Percentiles rank a stretch among this genome's conserved stretches.
Evolutionary conservation across 345 rosid species (phyloP).

Genomic region (Murraya koenigii): DNA sequence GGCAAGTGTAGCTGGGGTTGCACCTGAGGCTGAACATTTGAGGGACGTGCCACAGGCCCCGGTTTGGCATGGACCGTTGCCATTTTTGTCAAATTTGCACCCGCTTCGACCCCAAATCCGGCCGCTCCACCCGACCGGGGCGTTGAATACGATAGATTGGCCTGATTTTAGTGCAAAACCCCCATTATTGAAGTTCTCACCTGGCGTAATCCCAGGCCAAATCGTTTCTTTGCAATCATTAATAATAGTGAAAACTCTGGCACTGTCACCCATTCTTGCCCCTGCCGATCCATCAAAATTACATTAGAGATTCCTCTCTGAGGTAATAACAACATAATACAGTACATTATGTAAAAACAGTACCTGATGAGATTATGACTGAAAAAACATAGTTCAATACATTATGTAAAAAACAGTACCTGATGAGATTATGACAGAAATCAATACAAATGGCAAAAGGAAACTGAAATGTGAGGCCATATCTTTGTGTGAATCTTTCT

Average conservation of each 20-base stretch:
- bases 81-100: conserved; percentile 59
- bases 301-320: neutral
- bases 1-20: conserved; percentile 73
- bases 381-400: conserved; percentile 30
- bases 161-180: conserved; percentile 61
- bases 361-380: conserved; percentile 44
- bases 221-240: conserved; percentile 63
- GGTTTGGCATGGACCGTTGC: conserved; percentile 68
- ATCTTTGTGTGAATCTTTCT: neutral
- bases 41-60: conserved; percentile 67
- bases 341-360: neutral
- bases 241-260: conserved; percentile 64
- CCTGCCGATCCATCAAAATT: conserved; percentile 29
- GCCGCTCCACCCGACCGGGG: conserved; percentile 80
- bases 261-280: conserved; percentile 31
- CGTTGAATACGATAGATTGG: conserved; percentile 50
- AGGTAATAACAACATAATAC: neutral
- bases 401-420: conserved; percentile 31
- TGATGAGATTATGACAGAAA: conserved; percentile 30
- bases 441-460: conserved; percentile 28
- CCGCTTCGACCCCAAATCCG: conserved; percentile 88
- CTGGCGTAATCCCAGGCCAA: conserved; percentile 79
- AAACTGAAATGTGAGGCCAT: conserved; percentile 36
- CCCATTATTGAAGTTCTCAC: conserved; percentile 48
- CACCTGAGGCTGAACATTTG: conserved; percentile 58